Conservation (phyloP, 257 asterid genomes). For the Salvia hispanica region DNA sequence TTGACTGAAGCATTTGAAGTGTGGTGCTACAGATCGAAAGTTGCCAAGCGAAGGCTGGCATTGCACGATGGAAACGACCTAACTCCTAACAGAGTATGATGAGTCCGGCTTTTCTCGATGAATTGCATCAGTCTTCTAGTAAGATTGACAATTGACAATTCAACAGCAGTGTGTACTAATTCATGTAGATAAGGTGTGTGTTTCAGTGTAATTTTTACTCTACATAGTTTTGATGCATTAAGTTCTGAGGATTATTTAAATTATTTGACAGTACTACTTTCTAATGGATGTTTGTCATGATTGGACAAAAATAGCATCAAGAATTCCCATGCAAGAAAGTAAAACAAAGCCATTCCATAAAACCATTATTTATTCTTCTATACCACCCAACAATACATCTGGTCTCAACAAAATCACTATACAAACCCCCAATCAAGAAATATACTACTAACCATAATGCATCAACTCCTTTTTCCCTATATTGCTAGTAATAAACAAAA, state of each 20-base stretch:
- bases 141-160: slow-evolving; percentile 31
- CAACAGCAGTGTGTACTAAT: slow-evolving; percentile 11
- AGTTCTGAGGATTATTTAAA: not conserved
- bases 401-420: slow-evolving; percentile 50
- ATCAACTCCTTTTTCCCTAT: not conserved
- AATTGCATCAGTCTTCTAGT: slow-evolving; percentile 33
- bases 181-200: slow-evolving; percentile 23
- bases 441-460: slow-evolving; percentile 25
- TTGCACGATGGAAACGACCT: slow-evolving; percentile 42
- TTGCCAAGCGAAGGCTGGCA: slow-evolving; percentile 64
- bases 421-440: slow-evolving; percentile 53
- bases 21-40: slow-evolving; percentile 93
- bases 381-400: slow-evolving; percentile 31
- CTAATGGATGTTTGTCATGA: no score
- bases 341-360: not conserved
- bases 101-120: slow-evolving; percentile 51
- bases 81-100: slow-evolving; percentile 43
- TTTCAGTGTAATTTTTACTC: slow-evolving; percentile 5
- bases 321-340: not conserved
- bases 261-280: not conserved
- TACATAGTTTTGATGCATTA: not conserved
- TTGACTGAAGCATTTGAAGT: slow-evolving; percentile 86
- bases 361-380: slow-evolving; percentile 37
- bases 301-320: not conserved
- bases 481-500: not conserved